Base-by-base conservation (phyloP, 2,329 filamentous ascomycete species). In the Aspergillus sp. region DNA sequence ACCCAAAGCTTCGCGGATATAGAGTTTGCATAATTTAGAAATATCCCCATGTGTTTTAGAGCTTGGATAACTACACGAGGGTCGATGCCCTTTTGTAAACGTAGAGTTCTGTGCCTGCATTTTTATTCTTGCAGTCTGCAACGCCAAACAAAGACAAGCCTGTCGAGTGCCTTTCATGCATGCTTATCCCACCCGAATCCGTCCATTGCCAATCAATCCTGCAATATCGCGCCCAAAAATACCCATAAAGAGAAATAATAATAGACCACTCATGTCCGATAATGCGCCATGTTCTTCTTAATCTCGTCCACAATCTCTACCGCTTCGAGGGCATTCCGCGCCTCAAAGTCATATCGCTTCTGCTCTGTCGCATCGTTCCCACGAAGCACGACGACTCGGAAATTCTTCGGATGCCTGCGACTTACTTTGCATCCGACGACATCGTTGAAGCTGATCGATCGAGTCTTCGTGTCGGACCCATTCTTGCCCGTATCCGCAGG, bases 291-390 rank as follows among this genome's bases (percentile, higher is more conserved):
- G 48, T 84, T 84, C 68, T 79, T 84, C 73, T 83, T 84, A 46
- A 88, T 85, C 73, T 88, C 86, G 48, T 79, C 79, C 48, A 87
- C 85, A 70, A 88, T 87, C 67, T 84, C 83, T 55, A 79, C 75
- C 15, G 85, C 84, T 69, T 88, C 86, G 23, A 78, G 75, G 8
- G 78, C 75, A 61, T 77, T 85, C 52, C 77, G 76, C 44, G 85
- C 84, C 69, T 88, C 86, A 70, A 88, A 88, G 65, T 88, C 86
- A 71, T 88, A 88, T 61, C 86, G 71, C 72, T 88, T 88, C 63
- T 83, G 84, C 71, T 88, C 86, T 31, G 80, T 80, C 64, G 84
- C 81, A 70, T 88, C 86, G 47, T 82, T 80, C 62, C 85, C 81
- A 61, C 83, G 78, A 56, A 84, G 82, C 17, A 88, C 84, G 43